Percentiles rank a stretch among this genome's conserved stretches.
These are phyloP conservation scores for Stemphylium lycopersici DNA, from an alignment of 2,329 filamentous ascomycete genomes.

Conservation along the genomic window DNA sequence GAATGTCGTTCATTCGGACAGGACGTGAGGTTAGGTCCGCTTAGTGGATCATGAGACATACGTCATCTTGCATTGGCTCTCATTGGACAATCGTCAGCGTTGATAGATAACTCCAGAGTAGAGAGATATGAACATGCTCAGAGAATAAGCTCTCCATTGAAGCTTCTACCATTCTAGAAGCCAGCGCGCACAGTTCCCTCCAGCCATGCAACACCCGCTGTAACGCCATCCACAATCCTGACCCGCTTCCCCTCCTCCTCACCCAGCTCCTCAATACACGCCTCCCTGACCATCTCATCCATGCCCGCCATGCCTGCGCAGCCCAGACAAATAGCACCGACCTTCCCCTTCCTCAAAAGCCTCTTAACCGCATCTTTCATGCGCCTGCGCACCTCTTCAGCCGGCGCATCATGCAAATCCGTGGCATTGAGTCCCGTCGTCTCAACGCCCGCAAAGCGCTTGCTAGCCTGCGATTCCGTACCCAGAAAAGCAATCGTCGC, in stretches of 20 bases:
- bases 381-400: conserved; percentile 66
- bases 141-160: neutral
- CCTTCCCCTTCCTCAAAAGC: conserved; percentile 63
- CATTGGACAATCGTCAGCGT: neutral
- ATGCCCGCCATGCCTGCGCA: conserved; percentile 92
- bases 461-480: conserved; percentile 41
- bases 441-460: conserved; percentile 77
- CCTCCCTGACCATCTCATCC: conserved; percentile 74
- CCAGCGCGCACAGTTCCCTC: conserved; percentile 56
- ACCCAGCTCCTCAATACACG: conserved; percentile 69
- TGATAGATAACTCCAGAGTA: neutral
- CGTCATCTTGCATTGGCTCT: neutral
- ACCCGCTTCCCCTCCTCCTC: conserved; percentile 63
- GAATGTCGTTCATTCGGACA: too few species aligned
- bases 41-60: too few species aligned
- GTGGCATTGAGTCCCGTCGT: conserved; percentile 81
- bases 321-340: conserved; percentile 78
- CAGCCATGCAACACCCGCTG: conserved; percentile 69
- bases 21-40: too few species aligned
- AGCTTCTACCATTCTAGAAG: conserved; percentile 22
- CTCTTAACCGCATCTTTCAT: conserved; percentile 73
- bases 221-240: conserved; percentile 79
- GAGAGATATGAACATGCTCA: neutral
- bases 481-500: conserved; percentile 72
- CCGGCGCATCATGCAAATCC: conserved; percentile 74